Percentiles rank a stretch among this genome's conserved stretches.
phyloP scores from a whole-genome alignment of 202 grass and related monocot species.

The Brachypodium distachyon region DNA sequence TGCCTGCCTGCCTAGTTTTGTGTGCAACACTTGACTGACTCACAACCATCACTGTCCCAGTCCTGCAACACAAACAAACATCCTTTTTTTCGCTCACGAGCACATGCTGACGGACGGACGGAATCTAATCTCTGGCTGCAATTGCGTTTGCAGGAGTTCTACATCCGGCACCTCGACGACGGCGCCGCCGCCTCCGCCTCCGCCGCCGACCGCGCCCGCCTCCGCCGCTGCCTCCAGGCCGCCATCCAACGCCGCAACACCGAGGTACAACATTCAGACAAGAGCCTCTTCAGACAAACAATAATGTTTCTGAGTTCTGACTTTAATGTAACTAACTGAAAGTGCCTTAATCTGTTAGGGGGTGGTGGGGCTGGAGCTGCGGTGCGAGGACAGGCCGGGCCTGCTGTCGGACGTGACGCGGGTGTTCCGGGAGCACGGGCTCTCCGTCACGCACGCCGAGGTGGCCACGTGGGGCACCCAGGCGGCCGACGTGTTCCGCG shows the following conservation, averaged over 20 bases:
- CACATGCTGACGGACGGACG: no score
- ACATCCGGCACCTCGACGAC: slow-evolving; percentile 74
- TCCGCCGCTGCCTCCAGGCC: slow-evolving; percentile 61
- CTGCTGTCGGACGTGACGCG: slow-evolving; percentile 85
- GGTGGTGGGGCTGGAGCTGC: slow-evolving; percentile 74
- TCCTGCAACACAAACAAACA: background rate
- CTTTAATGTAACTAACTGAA: no score
- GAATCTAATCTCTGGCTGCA: no score
- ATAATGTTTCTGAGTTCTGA: background rate
- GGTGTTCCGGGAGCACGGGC: slow-evolving; percentile 78
- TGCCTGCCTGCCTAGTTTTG: slow-evolving; percentile 20
- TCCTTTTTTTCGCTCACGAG: no score
- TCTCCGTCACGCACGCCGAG: slow-evolving; percentile 75
- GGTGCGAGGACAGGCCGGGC: slow-evolving; percentile 79
- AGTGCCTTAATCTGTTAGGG: no score
- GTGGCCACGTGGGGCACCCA: slow-evolving; percentile 40
- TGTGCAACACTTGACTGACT: slow-evolving; percentile 1
- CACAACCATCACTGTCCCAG: background rate
- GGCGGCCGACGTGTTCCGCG: slow-evolving; percentile 75
- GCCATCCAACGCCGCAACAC: slow-evolving; percentile 76
- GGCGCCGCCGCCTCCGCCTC: slow-evolving; percentile 44
- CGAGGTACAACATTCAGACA: slow-evolving; percentile 36
- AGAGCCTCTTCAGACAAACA: background rate
- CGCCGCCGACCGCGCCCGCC: slow-evolving; percentile 46
- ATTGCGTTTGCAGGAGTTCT: slow-evolving; percentile 92